Base-by-base conservation (phyloP, 1,284 basidiomycete species). In the Tilletia caries region DNA sequence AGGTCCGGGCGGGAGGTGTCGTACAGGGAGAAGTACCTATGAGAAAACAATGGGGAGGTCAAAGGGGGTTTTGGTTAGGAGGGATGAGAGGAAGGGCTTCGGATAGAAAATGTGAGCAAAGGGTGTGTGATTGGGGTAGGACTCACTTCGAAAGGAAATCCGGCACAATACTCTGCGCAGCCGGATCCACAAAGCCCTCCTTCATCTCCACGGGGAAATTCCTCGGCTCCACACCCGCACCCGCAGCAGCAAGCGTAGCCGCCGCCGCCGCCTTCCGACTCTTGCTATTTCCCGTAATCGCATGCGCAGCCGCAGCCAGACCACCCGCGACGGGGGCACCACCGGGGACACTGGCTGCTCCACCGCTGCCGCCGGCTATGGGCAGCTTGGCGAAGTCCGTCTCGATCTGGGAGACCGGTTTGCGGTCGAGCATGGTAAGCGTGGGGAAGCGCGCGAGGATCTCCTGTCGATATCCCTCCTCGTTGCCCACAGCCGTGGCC, bases 1-100 rank as follows among this genome's bases (percentile, higher is more conserved):
- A 96, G 87, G 2, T 87, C 85, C 0, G 86, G 84, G 32, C 95
- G 89, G 75, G 91, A 88, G 33, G 86, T 87, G 84, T 98, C 95
- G 82, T 91, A 95, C 1, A 89, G 84, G 2, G 89, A 87, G 85
- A 96, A 95, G 84, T 25, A 68, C 37, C 67, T 50, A 50, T 6
- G 27, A 62, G 13, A 13, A 74, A n/a, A n/a, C n/a, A n/a, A n/a
- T n/a, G n/a, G n/a, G n/a, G 65, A 10, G 48, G 5, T 18, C 48
- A 50, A 50, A 27, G 25, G 8, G 6, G 48, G n/a, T n/a, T 65
- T 65, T 46, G 46, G n/a, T n/a, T n/a, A n/a, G n/a, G n/a, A n/a
- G n/a, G n/a, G n/a, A n/a, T n/a, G n/a, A n/a, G n/a, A n/a, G n/a
- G n/a, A n/a, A n/a, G n/a, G n/a, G n/a, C n/a, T n/a, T n/a, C n/a